These are phyloP conservation scores for Leishmania lainsoni DNA, from an alignment of 208 protist species.

Conservation along the genomic window DNA sequence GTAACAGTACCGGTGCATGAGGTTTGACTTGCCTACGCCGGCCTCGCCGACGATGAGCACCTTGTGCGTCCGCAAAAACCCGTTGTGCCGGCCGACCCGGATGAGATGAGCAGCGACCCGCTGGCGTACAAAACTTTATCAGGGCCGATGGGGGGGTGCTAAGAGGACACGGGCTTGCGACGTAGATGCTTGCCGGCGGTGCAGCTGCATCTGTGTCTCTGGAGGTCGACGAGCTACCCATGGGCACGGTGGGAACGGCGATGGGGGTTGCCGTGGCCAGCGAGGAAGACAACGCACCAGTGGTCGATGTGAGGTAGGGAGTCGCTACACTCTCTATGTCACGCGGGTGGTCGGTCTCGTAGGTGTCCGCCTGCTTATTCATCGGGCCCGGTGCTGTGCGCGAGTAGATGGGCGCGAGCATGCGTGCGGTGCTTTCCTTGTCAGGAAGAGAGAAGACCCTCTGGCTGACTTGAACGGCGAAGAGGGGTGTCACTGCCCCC, in stretches of 20 bases:
- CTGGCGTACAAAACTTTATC: neutral
- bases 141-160: neutral
- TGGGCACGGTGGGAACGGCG: neutral
- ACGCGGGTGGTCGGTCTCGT: neutral
- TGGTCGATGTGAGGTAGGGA: neutral
- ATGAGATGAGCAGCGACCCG: conserved; percentile 17
- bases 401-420: neutral
- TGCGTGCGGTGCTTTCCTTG: neutral
- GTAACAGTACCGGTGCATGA: conserved; percentile 95
- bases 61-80: conserved; percentile 93
- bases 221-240: neutral
- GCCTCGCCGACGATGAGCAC: conserved; percentile 95
- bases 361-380: neutral
- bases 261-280: neutral
- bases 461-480: neutral
- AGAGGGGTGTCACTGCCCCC: neutral
- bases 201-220: neutral
- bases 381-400: neutral
- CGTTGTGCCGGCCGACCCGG: conserved; percentile 20
- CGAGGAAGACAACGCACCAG: neutral
- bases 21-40: conserved; percentile 95
- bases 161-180: conserved; percentile 17
- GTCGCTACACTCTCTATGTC: neutral
- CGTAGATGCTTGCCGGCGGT: conserved; percentile 3
- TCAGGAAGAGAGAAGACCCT: neutral